Evolutionary conservation across 805 yeast genomes (phyloP).

Genomic region (Candida wancherniae): DNA sequence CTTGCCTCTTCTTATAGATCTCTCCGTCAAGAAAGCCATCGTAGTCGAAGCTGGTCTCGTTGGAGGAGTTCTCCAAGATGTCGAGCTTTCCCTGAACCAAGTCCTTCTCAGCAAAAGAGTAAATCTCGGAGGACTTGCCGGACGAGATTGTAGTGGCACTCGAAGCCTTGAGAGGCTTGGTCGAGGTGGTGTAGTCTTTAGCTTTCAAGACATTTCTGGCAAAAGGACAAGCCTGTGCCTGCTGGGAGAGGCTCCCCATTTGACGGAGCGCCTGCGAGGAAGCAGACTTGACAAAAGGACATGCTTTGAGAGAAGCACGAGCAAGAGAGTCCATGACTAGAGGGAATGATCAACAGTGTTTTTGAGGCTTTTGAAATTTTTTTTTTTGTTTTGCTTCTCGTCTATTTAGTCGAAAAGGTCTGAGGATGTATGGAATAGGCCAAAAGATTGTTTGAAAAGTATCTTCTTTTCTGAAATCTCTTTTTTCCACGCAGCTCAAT

Average conservation of each 20-base stretch:
- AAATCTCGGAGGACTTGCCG: constrained; percentile 26
- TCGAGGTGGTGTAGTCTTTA: constrained; percentile 44
- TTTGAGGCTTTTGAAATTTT: not conserved
- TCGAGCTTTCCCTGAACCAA: constrained; percentile 23
- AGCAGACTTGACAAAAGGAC: constrained; percentile 75
- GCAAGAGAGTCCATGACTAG: constrained; percentile 69
- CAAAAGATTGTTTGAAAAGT: too few species aligned
- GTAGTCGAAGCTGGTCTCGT: constrained; percentile 63
- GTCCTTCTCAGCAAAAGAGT: constrained; percentile 26
- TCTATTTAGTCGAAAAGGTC: too few species aligned
- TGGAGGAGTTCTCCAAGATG: constrained; percentile 28
- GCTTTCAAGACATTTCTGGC: constrained; percentile 72
- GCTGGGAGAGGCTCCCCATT: constrained; percentile 42
- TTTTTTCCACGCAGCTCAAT: too few species aligned
- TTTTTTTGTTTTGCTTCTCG: not conserved
- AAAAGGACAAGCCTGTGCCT: constrained; percentile 82
- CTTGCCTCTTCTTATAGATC: constrained; percentile 68
- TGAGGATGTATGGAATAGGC: too few species aligned
- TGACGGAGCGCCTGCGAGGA: constrained; percentile 57
- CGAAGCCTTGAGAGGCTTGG: constrained; percentile 42
- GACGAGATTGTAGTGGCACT: constrained; percentile 33
- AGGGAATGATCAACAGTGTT: not conserved
- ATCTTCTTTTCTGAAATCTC: too few species aligned
- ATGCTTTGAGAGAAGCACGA: constrained; percentile 68
- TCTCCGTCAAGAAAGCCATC: constrained; percentile 64